These are phyloP conservation scores for Pythium sukuiense DNA, from an alignment of 352 stramenopile species.

Conservation along the genomic window DNA sequence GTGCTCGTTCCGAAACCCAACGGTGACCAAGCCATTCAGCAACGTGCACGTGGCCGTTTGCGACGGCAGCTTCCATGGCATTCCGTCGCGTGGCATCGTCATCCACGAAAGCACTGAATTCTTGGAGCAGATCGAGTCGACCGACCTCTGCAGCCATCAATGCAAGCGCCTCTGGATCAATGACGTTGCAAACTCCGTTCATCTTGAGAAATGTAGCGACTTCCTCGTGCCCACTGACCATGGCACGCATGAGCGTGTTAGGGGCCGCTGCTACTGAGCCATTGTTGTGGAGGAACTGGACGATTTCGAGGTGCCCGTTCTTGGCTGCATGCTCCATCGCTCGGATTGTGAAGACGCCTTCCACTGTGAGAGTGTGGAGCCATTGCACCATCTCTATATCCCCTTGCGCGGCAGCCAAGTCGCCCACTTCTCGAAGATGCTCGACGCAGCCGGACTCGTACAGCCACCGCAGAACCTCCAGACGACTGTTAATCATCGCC, in stretches of 20 bases:
- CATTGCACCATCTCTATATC: conserved; percentile 17
- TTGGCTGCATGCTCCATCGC: conserved; percentile 17
- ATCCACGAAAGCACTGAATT: not conserved
- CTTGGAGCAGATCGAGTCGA: not conserved
- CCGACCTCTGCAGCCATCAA: not conserved
- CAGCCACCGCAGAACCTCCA: not conserved
- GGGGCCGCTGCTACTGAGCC: conserved; percentile 10
- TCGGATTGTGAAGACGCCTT: conserved; percentile 1
- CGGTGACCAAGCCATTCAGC: conserved; percentile 8
- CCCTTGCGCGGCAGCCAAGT: conserved; percentile 2
- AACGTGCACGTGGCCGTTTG: conserved; percentile 22
- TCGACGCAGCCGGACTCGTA: not conserved
- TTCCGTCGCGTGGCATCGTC: not conserved
- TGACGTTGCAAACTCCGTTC: conserved; percentile 16
- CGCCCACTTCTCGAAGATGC: conserved; percentile 2
- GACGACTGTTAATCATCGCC: not conserved
- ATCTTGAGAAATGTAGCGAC: conserved; percentile 21
- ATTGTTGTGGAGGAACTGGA: conserved; percentile 24
- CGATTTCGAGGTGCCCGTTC: conserved; percentile 9
- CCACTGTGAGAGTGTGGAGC: not conserved
- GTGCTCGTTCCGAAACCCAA: not conserved
- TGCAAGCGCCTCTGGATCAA: conserved; percentile 11
- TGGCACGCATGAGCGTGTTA: conserved; percentile 14
- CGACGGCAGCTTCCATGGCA: not conserved
- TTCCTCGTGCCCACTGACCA: conserved; percentile 15